These are phyloP conservation scores for Mortierella sp. DNA, from an alignment of 371 early-diverging fungal genomes.

Conservation along the genomic window DNA sequence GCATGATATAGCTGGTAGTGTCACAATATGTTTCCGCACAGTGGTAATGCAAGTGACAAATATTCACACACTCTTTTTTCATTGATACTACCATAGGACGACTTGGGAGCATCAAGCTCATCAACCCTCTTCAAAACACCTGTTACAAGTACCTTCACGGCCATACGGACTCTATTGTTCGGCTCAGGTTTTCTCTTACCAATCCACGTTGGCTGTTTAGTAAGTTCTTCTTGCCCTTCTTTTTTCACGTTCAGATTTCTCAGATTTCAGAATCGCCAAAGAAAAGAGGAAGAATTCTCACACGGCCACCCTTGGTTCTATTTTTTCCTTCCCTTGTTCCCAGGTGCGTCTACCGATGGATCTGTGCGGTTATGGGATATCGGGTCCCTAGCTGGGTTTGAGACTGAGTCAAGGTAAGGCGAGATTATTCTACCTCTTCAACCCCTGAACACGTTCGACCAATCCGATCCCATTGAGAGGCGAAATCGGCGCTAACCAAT, in stretches of 20 bases:
- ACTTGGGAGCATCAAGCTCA: slow-evolving; percentile 69
- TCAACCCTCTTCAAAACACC: slow-evolving; percentile 66
- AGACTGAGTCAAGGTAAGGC: slow-evolving; percentile 40
- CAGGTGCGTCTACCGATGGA: slow-evolving; percentile 68
- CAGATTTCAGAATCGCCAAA: neutral
- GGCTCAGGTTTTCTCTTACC: slow-evolving; percentile 62
- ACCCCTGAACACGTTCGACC: neutral
- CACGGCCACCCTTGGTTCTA: neutral
- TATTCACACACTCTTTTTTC: neutral
- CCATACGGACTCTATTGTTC: slow-evolving; percentile 61
- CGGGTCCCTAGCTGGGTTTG: slow-evolving; percentile 48
- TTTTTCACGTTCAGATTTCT: neutral
- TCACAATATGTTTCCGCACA: neutral
- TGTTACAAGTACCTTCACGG: slow-evolving; percentile 71
- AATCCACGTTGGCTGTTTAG: slow-evolving; percentile 70
- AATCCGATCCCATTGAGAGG: neutral
- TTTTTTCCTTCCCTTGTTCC: neutral
- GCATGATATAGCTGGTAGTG: neutral
- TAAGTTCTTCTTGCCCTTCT: slow-evolving; percentile 27
- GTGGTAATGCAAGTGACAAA: neutral
- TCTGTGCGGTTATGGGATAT: slow-evolving; percentile 74
- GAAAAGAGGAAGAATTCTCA: neutral
- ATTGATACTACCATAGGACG: slow-evolving; percentile 39
- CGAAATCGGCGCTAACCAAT: slow-evolving; percentile 1
- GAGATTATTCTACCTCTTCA: neutral